Evolutionary conservation across 257 asterid species (phyloP).

Genomic region (Nemophila menziesii): DNA sequence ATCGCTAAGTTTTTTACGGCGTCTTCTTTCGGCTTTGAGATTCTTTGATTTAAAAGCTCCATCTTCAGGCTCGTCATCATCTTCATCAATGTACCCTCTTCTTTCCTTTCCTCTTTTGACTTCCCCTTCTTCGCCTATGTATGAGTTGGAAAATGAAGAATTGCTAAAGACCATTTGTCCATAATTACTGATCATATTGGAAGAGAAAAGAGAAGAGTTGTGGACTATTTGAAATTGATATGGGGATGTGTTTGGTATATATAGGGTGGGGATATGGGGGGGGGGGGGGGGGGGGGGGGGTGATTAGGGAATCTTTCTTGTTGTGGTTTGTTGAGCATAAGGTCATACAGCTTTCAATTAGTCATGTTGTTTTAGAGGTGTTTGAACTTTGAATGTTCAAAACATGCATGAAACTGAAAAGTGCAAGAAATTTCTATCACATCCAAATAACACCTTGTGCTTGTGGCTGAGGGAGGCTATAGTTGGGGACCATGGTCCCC

Average conservation of each 20-base stretch:
- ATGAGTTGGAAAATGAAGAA: slow-evolving; percentile 14
- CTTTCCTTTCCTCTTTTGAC: slow-evolving; percentile 17
- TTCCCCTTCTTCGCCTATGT: slow-evolving; percentile 10
- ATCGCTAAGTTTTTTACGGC: slow-evolving; percentile 68
- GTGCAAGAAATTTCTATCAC: no score
- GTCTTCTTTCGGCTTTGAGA: slow-evolving; percentile 56
- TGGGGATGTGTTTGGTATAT: slow-evolving; percentile 18
- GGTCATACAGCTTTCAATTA: slow-evolving; percentile 16
- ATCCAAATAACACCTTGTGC: no score
- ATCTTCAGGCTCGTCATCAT: slow-evolving; percentile 15
- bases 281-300: slow-evolving; percentile 8
- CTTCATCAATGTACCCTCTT: slow-evolving; percentile 11
- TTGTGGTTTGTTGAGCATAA: slow-evolving; percentile 66
- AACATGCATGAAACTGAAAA: slow-evolving; percentile 43
- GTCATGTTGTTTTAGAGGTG: slow-evolving; percentile 23
- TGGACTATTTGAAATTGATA: slow-evolving; percentile 10
- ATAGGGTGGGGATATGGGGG: slow-evolving; percentile 28
- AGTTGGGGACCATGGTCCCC: no score
- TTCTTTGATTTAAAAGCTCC: slow-evolving; percentile 58
- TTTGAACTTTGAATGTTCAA: slow-evolving; percentile 41
- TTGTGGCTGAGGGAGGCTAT: no score
- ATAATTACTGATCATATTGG: slow-evolving; percentile 4
- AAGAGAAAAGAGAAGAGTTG: background rate
- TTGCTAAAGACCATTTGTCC: slow-evolving; percentile 12
- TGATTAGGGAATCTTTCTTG: slow-evolving; percentile 51